Conservation (phyloP, 805 yeast species). For the Metschnikowia chrysomelidarum region DNA sequence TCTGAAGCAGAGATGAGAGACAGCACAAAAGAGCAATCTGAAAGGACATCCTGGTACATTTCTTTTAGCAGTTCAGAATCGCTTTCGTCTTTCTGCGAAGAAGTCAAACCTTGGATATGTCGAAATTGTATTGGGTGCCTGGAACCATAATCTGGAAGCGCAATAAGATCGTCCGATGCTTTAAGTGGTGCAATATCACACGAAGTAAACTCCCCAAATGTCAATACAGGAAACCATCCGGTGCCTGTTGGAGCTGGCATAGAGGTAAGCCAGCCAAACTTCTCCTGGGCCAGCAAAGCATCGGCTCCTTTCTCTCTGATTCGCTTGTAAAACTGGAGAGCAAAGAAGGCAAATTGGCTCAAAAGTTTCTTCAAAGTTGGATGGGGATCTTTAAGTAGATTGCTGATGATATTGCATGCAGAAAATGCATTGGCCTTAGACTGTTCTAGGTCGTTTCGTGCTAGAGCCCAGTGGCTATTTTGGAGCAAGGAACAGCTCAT, state of each 20-base stretch:
- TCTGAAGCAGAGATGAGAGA: constrained; percentile 52
- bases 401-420: constrained; percentile 12
- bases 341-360: constrained; percentile 11
- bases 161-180: constrained; percentile 3
- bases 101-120: background rate
- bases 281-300: constrained; percentile 17
- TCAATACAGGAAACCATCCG: constrained; percentile 18
- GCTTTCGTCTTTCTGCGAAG: no score
- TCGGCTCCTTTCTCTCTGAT: constrained; percentile 8
- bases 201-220: constrained; percentile 7
- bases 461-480: constrained; percentile 12
- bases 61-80: constrained; percentile 4
- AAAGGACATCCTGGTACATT: constrained; percentile 49
- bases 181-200: constrained; percentile 10
- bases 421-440: constrained; percentile 13
- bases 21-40: constrained; percentile 77
- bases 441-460: constrained; percentile 8
- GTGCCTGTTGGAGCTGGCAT: constrained; percentile 13
- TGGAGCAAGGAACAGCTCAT: constrained; percentile 11
- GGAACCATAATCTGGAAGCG: constrained; percentile 7
- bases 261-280: constrained; percentile 19
- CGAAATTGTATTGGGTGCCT: constrained; percentile 4
- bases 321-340: constrained; percentile 10
- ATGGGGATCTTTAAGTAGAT: constrained; percentile 5
- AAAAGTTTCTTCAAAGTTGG: background rate